Evolutionary conservation across 345 rosid species (phyloP).

Genomic region (Camelina neglecta): DNA sequence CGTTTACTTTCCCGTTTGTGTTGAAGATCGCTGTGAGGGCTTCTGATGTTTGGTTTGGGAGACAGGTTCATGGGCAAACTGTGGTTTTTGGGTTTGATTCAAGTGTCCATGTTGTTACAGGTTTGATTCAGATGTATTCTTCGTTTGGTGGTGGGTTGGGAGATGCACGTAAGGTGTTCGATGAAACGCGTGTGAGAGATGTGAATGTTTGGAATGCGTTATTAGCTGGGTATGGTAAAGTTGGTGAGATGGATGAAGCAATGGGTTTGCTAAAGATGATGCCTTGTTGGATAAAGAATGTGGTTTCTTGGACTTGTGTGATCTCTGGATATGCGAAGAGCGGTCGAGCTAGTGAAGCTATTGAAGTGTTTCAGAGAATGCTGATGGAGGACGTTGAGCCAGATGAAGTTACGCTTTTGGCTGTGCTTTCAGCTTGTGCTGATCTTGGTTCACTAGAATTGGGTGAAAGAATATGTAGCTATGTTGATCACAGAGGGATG

Average conservation of each 20-base stretch:
- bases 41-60: constrained; percentile 51
- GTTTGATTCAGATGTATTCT: constrained; percentile 64
- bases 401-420: constrained; percentile 68
- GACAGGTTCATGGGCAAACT: constrained; percentile 61
- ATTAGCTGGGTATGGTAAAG: constrained; percentile 57
- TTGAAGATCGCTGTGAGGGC: constrained; percentile 55
- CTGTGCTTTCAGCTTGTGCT: constrained; percentile 74
- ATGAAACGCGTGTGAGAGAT: constrained; percentile 44
- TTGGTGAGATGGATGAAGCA: constrained; percentile 55
- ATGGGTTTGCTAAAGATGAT: constrained; percentile 54
- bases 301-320: constrained; percentile 73
- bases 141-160: constrained; percentile 30
- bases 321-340: constrained; percentile 66
- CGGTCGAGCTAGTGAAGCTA: constrained; percentile 55
- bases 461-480: constrained; percentile 65
- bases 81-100: constrained; percentile 54
- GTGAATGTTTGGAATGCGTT: constrained; percentile 69
- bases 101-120: constrained; percentile 51
- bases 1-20: constrained; percentile 68
- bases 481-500: constrained; percentile 48
- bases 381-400: constrained; percentile 61
- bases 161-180: constrained; percentile 68
- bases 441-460: constrained; percentile 62
- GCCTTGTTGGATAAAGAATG: constrained; percentile 58
- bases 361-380: constrained; percentile 62